phyloP scores from a whole-genome alignment of 495 filamentous ascomycete genomes.

The Aspergillus funiculosus region DNA sequence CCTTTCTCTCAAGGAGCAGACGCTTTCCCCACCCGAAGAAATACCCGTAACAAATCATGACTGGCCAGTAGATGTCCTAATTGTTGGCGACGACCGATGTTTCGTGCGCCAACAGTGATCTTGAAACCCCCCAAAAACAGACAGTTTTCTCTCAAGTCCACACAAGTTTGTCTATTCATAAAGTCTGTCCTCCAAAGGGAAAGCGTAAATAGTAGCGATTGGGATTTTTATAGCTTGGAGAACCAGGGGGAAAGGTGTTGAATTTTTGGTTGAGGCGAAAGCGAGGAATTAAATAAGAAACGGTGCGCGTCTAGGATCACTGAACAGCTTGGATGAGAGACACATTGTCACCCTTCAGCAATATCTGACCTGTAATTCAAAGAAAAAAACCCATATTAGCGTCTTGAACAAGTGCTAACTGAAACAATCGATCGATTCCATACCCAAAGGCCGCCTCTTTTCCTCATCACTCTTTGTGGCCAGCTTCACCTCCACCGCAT shows the following conservation, averaged over 20 bases:
- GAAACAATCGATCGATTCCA: slow-evolving; percentile 16
- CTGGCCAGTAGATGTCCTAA: slow-evolving; percentile 60
- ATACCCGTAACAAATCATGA: slow-evolving; percentile 65
- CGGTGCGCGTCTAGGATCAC: slow-evolving; percentile 19
- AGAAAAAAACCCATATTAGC: slow-evolving; percentile 26
- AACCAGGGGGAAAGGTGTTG: slow-evolving; percentile 6
- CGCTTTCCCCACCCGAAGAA: slow-evolving; percentile 54
- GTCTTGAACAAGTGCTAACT: neutral
- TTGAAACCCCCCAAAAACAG: slow-evolving; percentile 17
- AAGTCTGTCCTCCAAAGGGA: slow-evolving; percentile 14
- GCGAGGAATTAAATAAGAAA: slow-evolving; percentile 2
- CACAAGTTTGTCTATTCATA: slow-evolving; percentile 19
- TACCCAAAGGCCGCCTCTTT: slow-evolving; percentile 74
- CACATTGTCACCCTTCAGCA: slow-evolving; percentile 96
- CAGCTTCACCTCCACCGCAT: slow-evolving; percentile 87
- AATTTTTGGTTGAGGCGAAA: neutral
- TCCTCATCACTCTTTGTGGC: slow-evolving; percentile 77
- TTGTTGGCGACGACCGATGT: slow-evolving; percentile 52
- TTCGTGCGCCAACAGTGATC: slow-evolving; percentile 30
- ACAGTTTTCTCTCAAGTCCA: slow-evolving; percentile 14
- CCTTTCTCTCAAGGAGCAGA: slow-evolving; percentile 81
- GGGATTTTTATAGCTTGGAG: slow-evolving; percentile 17
- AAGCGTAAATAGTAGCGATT: slow-evolving; percentile 19
- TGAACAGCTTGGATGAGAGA: slow-evolving; percentile 81
- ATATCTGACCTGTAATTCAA: slow-evolving; percentile 69